These are phyloP conservation scores for Irpex lacteus DNA, from an alignment of 1,284 basidiomycete genomes.

Conservation along the genomic window DNA sequence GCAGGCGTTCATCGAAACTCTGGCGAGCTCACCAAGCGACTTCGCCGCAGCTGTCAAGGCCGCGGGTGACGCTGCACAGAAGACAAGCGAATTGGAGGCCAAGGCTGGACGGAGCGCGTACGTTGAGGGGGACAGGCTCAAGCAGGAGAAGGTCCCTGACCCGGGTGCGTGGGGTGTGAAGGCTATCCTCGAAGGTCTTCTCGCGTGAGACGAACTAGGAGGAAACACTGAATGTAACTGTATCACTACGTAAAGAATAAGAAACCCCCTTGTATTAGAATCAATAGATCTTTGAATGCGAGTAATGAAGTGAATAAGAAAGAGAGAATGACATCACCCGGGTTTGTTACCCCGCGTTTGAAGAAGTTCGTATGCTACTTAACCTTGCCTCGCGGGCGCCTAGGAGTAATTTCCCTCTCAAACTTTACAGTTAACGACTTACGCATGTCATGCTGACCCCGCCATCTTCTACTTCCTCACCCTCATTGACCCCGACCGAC, in stretches of 20 bases:
- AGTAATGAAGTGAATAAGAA: not conserved
- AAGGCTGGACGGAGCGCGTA: constrained; percentile 91
- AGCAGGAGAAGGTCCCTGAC: constrained; percentile 73
- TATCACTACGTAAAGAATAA: not conserved
- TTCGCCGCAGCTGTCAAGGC: constrained; percentile 57
- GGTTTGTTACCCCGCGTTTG: not conserved
- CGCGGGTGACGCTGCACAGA: constrained; percentile 70
- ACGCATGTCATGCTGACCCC: constrained; percentile 26
- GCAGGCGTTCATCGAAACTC: constrained; percentile 69
- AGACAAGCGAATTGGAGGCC: constrained; percentile 74
- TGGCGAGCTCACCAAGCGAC: constrained; percentile 36
- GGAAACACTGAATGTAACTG: too few relatives aligned
- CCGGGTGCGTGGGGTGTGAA: constrained; percentile 91
- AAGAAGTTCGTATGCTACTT: not conserved
- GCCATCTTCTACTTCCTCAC: constrained; percentile 27
- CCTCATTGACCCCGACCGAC: constrained; percentile 24
- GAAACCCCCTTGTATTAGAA: not conserved
- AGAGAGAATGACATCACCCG: not conserved
- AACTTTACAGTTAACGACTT: not conserved
- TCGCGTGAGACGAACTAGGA: not conserved
- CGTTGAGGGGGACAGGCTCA: constrained; percentile 72
- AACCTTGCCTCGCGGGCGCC: too few relatives aligned
- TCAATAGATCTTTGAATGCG: not conserved
- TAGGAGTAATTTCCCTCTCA: not conserved
- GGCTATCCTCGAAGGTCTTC: constrained; percentile 65